Conservation (phyloP, 2,329 filamentous ascomycete genomes). For the Neoascochyta sp. region DNA sequence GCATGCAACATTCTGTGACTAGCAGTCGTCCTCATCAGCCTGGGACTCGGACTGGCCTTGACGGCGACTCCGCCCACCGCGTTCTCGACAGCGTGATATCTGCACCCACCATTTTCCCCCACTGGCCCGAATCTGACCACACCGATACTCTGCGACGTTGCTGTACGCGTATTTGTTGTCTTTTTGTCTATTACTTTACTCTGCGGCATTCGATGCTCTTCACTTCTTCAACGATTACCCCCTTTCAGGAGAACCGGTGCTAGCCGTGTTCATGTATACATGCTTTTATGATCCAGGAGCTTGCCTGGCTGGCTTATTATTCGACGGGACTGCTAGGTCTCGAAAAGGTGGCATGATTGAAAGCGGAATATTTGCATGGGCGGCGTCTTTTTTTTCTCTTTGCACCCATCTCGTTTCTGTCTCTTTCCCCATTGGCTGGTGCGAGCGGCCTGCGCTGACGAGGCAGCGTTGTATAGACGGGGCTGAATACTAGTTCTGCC, state of each 20-base stretch:
- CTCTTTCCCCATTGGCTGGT: no score
- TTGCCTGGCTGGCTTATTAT: conserved; percentile 20
- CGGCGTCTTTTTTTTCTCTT: no score
- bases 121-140: conserved; percentile 6
- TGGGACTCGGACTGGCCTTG: conserved; percentile 16
- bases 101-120: conserved; percentile 1
- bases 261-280: conserved; percentile 31
- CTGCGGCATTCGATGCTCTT: no score
- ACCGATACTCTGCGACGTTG: no score
- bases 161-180: neutral
- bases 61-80: conserved; percentile 7
- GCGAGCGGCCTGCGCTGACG: no score
- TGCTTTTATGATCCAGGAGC: conserved; percentile 28
- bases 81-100: conserved; percentile 1
- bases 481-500: no score
- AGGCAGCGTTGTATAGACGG: no score
- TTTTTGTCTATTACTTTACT: conserved; percentile 2
- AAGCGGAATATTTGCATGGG: no score
- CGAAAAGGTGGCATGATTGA: conserved; percentile 10
- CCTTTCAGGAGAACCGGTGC: conserved; percentile 31
- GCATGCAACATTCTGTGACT: conserved; percentile 38
- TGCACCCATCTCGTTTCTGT: no score
- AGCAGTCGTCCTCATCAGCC: conserved; percentile 17
- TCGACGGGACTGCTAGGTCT: conserved; percentile 11
- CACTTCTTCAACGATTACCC: conserved; percentile 30